Percentiles rank a stretch among this genome's conserved stretches.
Evolutionary conservation across 1,284 basidiomycete genomes (phyloP).

Genomic region (Agroathelia rolfsii): DNA sequence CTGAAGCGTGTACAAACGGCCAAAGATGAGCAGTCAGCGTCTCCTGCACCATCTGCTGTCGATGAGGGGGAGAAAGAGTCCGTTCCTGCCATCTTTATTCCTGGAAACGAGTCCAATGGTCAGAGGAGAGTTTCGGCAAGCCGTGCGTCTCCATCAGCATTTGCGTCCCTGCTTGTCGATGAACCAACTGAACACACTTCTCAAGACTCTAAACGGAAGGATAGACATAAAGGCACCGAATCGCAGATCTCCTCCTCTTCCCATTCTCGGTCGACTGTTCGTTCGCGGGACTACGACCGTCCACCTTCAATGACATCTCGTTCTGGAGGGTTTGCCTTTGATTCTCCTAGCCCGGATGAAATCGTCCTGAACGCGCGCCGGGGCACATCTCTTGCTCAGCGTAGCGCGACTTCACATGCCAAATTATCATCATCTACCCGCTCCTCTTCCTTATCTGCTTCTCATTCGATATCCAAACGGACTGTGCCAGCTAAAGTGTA

Average conservation of each 20-base stretch:
- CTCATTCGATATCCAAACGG: slow-evolving; percentile 17
- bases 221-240: slow-evolving; percentile 17
- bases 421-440: slow-evolving; percentile 16
- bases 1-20: slow-evolving; percentile 36
- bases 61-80: slow-evolving; percentile 24
- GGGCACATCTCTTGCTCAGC: slow-evolving; percentile 52
- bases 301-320: no score
- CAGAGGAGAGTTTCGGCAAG: no score
- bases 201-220: slow-evolving; percentile 29
- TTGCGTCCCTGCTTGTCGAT: slow-evolving; percentile 62
- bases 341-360: slow-evolving; percentile 83
- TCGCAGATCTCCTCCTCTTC: slow-evolving; percentile 8
- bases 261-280: no score
- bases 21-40: slow-evolving; percentile 23
- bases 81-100: slow-evolving; percentile 47
- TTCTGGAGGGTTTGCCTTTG: slow-evolving; percentile 63
- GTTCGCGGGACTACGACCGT: no score
- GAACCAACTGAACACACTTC: slow-evolving; percentile 30
- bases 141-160: slow-evolving; percentile 66
- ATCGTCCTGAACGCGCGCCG: slow-evolving; percentile 69
- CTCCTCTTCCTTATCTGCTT: slow-evolving; percentile 18
- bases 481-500: slow-evolving; percentile 14
- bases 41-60: slow-evolving; percentile 26
- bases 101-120: slow-evolving; percentile 28
- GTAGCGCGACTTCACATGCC: slow-evolving; percentile 14